phyloP scores from a whole-genome alignment of 106 monocot genomes.

The Acanthochlamys bracteata region DNA sequence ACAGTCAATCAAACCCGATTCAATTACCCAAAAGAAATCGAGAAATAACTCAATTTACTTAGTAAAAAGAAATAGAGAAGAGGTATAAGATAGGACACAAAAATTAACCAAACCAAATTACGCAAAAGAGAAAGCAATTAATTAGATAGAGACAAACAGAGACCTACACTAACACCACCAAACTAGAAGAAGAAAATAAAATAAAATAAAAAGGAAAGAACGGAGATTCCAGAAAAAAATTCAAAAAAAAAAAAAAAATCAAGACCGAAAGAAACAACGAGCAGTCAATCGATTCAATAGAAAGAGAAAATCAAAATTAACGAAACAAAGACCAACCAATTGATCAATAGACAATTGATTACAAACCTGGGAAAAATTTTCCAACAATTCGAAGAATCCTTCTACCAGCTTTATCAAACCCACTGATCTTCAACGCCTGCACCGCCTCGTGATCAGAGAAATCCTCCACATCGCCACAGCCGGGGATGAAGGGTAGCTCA shows the following conservation, averaged over 20 bases:
- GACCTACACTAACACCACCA: no score
- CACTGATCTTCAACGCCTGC: conserved; percentile 62
- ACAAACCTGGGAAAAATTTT: conserved; percentile 76
- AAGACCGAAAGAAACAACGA: no score
- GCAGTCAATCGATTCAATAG: no score
- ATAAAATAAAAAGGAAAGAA: no score
- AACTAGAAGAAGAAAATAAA: no score
- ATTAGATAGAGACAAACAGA: no score
- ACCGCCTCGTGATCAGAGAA: conserved; percentile 85
- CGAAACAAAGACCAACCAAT: no score
- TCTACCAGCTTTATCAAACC: conserved; percentile 57
- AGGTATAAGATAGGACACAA: neutral
- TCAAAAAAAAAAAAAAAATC: no score
- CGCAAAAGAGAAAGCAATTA: neutral
- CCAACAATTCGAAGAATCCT: conserved; percentile 90
- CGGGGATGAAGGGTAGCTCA: no score
- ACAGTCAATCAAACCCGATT: neutral
- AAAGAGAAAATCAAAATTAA: no score
- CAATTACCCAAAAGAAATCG: neutral
- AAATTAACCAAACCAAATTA: neutral
- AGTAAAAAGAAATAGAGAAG: neutral
- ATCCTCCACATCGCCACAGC: conserved; percentile 42
- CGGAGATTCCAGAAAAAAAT: no score
- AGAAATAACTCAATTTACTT: neutral
- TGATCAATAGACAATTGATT: no score